Conservation (phyloP, 148 eudicot species). For the Euryodendron excelsum region DNA sequence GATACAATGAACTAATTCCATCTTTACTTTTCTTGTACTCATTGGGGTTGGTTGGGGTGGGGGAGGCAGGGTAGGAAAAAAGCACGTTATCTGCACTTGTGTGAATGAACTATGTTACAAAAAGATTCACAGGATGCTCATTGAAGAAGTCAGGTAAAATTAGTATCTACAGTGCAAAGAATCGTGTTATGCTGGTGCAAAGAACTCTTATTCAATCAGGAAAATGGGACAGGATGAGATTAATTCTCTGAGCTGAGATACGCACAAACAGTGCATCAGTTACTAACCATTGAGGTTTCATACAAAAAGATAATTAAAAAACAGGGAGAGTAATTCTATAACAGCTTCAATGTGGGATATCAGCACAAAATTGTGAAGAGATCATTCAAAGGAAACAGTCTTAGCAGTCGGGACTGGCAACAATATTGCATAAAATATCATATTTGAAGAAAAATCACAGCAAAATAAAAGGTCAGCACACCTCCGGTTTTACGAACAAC, state of each 20-base stretch:
- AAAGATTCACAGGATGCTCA: not conserved
- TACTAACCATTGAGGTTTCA: not conserved
- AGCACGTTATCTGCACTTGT: no score
- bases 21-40: no score
- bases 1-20: no score
- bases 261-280: not conserved
- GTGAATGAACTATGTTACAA: not conserved
- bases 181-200: not conserved
- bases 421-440: not conserved
- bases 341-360: not conserved
- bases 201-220: not conserved
- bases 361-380: not conserved
- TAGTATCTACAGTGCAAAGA: not conserved
- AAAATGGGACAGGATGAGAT: not conserved
- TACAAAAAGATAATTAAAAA: not conserved
- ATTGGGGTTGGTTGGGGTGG: no score
- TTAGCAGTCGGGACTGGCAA: not conserved
- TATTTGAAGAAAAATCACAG: not conserved
- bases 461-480: conserved; percentile 21
- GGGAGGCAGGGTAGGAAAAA: no score
- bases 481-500: conserved; percentile 99
- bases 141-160: not conserved
- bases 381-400: not conserved
- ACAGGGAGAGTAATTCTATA: not conserved
- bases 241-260: not conserved